phyloP scores from a whole-genome alignment of 257 asterid species.

The Capsicum baccatum region DNA sequence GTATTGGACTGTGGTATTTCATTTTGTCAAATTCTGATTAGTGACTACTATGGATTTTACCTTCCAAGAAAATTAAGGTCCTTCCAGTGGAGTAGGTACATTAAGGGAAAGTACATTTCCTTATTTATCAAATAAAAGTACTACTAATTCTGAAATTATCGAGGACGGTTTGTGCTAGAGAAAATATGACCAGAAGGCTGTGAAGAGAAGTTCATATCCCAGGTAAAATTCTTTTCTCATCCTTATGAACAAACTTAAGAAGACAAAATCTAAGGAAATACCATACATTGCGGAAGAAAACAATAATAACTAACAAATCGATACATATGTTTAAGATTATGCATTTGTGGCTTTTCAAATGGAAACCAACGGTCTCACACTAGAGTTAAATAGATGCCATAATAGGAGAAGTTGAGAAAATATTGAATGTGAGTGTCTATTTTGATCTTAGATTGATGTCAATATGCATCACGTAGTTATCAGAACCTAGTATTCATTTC shows the following conservation, averaged over 20 bases:
- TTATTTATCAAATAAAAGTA: constrained; percentile 30
- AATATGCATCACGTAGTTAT: too few species aligned
- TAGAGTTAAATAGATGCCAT: not conserved
- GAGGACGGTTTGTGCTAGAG: constrained; percentile 90
- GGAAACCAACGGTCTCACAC: not conserved
- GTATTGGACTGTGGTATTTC: not conserved
- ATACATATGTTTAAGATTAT: not conserved
- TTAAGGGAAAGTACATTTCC: constrained; percentile 37
- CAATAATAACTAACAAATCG: not conserved
- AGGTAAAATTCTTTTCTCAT: constrained; percentile 52
- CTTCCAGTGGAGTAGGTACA: constrained; percentile 38
- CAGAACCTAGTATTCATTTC: too few species aligned
- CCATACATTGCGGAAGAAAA: not conserved
- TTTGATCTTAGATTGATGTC: too few species aligned
- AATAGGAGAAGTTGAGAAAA: too few species aligned
- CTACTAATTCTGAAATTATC: constrained; percentile 44
- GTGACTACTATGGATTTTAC: not conserved
- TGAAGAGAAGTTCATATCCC: constrained; percentile 75
- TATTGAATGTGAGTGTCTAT: too few species aligned
- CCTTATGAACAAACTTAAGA: constrained; percentile 1
- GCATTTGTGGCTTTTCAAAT: not conserved
- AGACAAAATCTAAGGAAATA: not conserved
- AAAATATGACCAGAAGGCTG: constrained; percentile 89
- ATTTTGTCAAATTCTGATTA: not conserved
- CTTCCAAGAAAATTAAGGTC: constrained; percentile 55